phyloP scores from a whole-genome alignment of 768 basidiomycete species.

The Multifurca ochricompacta region DNA sequence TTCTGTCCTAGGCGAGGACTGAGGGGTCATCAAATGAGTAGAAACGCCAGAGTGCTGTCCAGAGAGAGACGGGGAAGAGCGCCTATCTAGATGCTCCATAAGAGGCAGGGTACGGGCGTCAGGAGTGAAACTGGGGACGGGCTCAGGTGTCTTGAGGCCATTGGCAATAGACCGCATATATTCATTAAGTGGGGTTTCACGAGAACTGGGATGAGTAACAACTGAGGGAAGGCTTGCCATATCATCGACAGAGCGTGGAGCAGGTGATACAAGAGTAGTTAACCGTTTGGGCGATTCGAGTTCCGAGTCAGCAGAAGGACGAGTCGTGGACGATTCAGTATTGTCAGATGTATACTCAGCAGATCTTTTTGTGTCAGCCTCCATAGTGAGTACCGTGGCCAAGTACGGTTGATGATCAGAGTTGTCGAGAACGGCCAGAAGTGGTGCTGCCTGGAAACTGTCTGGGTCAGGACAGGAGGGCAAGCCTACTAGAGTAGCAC shows the following conservation, averaged over 20 bases:
- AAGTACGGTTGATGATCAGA: neutral
- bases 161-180: neutral
- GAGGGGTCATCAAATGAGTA: neutral
- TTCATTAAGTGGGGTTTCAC: neutral
- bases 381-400: neutral
- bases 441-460: neutral
- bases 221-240: neutral
- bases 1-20: constrained; percentile 11
- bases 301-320: neutral
- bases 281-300: neutral
- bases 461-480: neutral
- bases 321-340: neutral
- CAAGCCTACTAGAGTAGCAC: neutral
- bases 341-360: neutral
- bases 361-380: neutral
- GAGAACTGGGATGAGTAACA: neutral
- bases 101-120: neutral
- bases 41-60: neutral
- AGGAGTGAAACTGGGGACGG: neutral
- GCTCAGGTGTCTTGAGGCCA: neutral
- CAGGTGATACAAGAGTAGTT: neutral
- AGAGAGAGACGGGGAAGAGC: neutral
- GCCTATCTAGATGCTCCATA: neutral
- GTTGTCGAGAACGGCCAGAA: neutral
- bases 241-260: neutral